Percentiles rank a stretch among this genome's conserved stretches.
Conservation (phyloP, 202 grass and related monocot genomes). For the Hordeum pubiflorum region DNA sequence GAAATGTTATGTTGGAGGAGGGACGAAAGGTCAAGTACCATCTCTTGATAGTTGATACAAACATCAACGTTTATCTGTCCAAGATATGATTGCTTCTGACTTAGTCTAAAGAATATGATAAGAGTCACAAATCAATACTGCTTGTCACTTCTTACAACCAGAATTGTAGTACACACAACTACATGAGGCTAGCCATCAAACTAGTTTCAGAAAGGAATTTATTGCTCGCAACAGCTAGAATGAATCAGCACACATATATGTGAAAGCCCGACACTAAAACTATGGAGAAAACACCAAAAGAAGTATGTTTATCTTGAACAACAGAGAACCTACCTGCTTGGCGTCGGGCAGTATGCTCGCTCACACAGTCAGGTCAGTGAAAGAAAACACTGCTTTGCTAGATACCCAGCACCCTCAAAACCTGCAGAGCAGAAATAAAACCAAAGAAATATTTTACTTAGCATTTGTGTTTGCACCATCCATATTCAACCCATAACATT, state of each 20-base stretch:
- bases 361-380: not conserved
- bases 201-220: not conserved
- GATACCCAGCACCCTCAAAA: not conserved
- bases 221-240: not conserved
- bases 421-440: not conserved
- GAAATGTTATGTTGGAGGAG: not conserved
- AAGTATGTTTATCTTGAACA: not conserved
- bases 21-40: not conserved
- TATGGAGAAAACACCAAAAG: not conserved
- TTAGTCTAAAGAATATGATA: not conserved
- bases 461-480: not conserved
- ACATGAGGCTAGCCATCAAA: not conserved
- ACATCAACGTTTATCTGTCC: not conserved
- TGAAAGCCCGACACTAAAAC: not conserved
- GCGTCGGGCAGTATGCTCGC: not conserved
- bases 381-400: not conserved
- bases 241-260: not conserved
- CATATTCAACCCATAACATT: not conserved
- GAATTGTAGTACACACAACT: not conserved
- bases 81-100: not conserved
- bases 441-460: not conserved
- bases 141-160: not conserved
- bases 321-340: not conserved
- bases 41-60: not conserved
- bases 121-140: not conserved